Percentiles rank a stretch among this genome's conserved stretches.
phyloP scores from a whole-genome alignment of 306 rosid genomes.

The Acacia acuminata region DNA sequence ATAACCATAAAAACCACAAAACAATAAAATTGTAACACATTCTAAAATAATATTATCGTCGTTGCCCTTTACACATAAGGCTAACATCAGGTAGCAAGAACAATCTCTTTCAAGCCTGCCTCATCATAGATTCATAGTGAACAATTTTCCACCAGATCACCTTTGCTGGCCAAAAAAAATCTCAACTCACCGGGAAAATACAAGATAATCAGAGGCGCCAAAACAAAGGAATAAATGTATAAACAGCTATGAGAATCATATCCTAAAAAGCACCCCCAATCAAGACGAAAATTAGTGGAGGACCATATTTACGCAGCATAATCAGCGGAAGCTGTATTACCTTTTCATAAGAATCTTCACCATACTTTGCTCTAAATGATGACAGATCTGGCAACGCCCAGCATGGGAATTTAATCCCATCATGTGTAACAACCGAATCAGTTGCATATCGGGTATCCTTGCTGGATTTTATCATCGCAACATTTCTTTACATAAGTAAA shows the following conservation, averaged over 20 bases:
- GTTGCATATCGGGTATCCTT: constrained; percentile 77
- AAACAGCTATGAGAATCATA: neutral
- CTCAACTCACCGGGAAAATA: neutral
- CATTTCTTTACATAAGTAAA: constrained; percentile 51
- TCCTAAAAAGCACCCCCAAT: neutral
- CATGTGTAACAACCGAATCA: constrained; percentile 82
- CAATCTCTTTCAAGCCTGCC: neutral
- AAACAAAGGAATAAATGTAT: neutral
- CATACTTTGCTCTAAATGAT: constrained; percentile 57
- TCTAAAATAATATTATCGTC: neutral
- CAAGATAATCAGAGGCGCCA: neutral
- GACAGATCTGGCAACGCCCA: constrained; percentile 80
- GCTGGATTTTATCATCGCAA: constrained; percentile 82
- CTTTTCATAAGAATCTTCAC: constrained; percentile 69
- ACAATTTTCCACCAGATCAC: neutral
- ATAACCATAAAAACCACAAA: neutral
- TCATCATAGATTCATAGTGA: neutral
- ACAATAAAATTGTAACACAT: neutral
- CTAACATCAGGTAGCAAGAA: neutral
- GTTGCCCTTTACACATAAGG: neutral
- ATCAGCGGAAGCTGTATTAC: constrained; percentile 24
- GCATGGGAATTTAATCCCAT: constrained; percentile 78
- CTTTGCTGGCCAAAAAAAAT: neutral
- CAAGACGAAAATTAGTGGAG: neutral
- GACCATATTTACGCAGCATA: neutral